These are phyloP conservation scores for Mesembryanthemum crystallinum DNA, from an alignment of 148 eudicot species.

Conservation along the genomic window DNA sequence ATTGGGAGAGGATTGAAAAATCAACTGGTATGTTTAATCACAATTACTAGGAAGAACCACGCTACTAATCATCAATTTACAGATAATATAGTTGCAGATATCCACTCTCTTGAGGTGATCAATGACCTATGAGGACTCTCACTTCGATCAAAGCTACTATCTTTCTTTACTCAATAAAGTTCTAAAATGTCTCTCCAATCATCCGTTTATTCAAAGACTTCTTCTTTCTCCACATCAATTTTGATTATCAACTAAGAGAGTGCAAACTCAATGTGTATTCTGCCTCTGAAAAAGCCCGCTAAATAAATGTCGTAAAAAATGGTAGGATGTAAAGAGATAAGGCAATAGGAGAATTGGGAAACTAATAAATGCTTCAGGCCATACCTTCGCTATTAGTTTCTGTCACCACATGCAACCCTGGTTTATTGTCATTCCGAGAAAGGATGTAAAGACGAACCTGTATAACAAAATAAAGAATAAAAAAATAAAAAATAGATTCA, in stretches of 20 bases:
- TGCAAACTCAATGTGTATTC: background rate
- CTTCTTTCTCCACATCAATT: background rate
- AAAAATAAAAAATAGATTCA: conserved; percentile 2
- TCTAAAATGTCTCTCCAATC: background rate
- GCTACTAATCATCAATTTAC: background rate
- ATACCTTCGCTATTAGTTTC: conserved; percentile 62
- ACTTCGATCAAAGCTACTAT: background rate
- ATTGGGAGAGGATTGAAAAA: background rate
- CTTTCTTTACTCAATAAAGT: background rate
- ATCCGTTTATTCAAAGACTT: background rate
- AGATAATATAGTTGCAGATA: background rate
- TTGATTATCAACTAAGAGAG: background rate
- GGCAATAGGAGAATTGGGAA: background rate
- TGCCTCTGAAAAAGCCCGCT: background rate
- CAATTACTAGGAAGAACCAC: conserved; percentile 6
- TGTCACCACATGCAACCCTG: conserved; percentile 48
- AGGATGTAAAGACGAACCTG: conserved; percentile 69
- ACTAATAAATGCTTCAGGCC: conserved; percentile 4
- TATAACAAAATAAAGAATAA: conserved; percentile 20
- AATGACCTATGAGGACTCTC: background rate
- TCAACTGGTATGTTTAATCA: conserved; percentile 4
- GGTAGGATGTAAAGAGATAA: background rate
- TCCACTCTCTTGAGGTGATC: background rate
- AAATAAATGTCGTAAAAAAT: background rate
- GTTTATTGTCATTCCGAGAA: conserved; percentile 31